Base-by-base conservation (phyloP, 306 rosid genomes). In the Quercus suber region DNA sequence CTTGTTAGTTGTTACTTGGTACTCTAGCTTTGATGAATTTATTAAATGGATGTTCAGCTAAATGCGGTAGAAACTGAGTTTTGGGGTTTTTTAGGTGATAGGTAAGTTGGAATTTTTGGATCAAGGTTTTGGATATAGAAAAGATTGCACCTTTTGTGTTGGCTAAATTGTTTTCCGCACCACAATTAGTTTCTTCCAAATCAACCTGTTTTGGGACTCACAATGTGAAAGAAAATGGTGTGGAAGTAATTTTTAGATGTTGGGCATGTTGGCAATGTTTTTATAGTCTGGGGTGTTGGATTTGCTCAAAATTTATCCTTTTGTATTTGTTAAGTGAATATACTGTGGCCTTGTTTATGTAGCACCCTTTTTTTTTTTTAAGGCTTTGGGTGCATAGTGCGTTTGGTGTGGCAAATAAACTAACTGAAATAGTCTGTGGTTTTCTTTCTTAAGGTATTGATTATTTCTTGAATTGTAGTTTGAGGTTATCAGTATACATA, bases 21-120 rank as follows among this genome's bases (percentile, higher is more conserved):
- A 49, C 64, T 68, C 73, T 76, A 61, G 78, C 69, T 35, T 67
- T 37, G 63, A 55, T 43, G 19, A 41, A 49, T 43, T 76, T 37
- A 12, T 35, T 12, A 73, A 69, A 21, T 80, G 64, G 71, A 31
- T 59, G 74, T 5, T 73, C 61, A 13, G 53, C 10, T 52, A 45
- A 49, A 57, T 31, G 55, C 35, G 17, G 15, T 35, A 35, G 72
- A 59, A 81, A 35, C 13, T 35, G 57, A 21, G 23, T 51, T 13
- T 37, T 56, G 23, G 19, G 57, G 21, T 49, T 35, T 35, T 35
- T 51, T 78, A 20, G 17, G 6, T 41, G 13, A 37, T 55, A 63
- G 31, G 53, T 49, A 55, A 18, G 57, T 25, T 30, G 57, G 5
- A 35, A 52, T 69, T 58, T 69, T 69, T 57, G 49, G 31, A 74